Base-by-base conservation (phyloP, 768 basidiomycete genomes). In the Rhodotorula sphaerocarpa region DNA sequence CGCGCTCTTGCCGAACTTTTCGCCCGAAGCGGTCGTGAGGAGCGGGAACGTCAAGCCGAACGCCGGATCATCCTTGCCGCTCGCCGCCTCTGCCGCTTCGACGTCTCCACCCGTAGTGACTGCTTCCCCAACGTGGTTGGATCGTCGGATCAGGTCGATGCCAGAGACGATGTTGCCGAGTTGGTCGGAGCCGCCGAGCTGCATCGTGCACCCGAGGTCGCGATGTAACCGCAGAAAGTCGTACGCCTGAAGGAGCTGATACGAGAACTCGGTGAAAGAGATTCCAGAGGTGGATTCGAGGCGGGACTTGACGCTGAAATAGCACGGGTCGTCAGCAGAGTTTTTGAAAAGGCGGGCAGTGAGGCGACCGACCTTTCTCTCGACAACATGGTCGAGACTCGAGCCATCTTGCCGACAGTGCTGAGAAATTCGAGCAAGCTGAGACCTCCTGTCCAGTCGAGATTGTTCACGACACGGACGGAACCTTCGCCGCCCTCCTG, bases 161-260 rank as follows among this genome's bases (percentile, higher is more conserved):
- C 95, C 95, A 31, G 89, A 87, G 34, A 93, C 77, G 67, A 99
- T 96, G 73, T 99, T 99, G 21, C 95, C 95, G 88, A 91, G 95
- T 75, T 99, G 95, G 75, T 99, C 95, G 0, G 90, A 92, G 15
- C 95, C 95, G 52, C 95, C 95, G 45, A 97, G 77, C 75, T 99
- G 95, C 46, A 95, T 82, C 20, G 82, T 81, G 75, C 93, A 96
- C 7, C 79, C 79, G 55, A 81, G 78, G 66, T 79, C 79, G 73
- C 86, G 77, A 63, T 76, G 70, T 14, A 99, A 80, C 70, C 84
- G 79, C 68, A 86, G 82, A 76, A 95, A 99, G 76, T 99, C 95
- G 76, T 91, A 88, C 16, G 90, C 95, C 77, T 99, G 95, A 31
- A 99, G 80, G 28, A 99, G 83, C 72, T 99, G 95, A 75, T 99